These are phyloP conservation scores for Davidsoniella virescens DNA, from an alignment of 2,329 filamentous ascomycete genomes.

Conservation along the genomic window DNA sequence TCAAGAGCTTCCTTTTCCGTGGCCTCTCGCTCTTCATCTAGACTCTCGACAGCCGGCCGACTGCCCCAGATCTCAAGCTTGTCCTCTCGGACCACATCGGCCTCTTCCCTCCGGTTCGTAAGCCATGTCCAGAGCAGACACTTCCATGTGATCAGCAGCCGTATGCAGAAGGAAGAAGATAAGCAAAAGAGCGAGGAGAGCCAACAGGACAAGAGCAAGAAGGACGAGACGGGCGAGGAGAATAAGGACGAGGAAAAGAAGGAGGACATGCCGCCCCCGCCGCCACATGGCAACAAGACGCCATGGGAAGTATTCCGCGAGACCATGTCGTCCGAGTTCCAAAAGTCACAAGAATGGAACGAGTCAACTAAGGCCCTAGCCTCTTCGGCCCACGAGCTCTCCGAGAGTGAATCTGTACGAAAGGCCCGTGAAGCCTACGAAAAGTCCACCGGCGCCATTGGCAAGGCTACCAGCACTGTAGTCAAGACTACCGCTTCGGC, in stretches of 20 bases:
- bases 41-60: slow-evolving; percentile 32
- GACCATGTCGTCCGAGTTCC: slow-evolving; percentile 86
- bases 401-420: slow-evolving; percentile 81
- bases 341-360: slow-evolving; percentile 97
- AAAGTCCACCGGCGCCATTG: slow-evolving; percentile 68
- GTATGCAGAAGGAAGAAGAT: slow-evolving; percentile 2
- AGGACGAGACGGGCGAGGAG: slow-evolving; percentile 24
- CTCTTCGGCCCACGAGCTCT: slow-evolving; percentile 76
- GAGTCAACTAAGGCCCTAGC: slow-evolving; percentile 92
- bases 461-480: slow-evolving; percentile 60
- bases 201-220: slow-evolving; percentile 16
- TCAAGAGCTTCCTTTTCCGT: slow-evolving; percentile 8
- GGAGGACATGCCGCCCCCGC: slow-evolving; percentile 63
- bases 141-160: slow-evolving; percentile 20
- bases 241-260: slow-evolving; percentile 34
- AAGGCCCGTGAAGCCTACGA: slow-evolving; percentile 75
- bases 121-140: slow-evolving; percentile 1
- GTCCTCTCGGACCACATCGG: slow-evolving; percentile 24
- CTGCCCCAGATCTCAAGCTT: slow-evolving; percentile 24
- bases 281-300: slow-evolving; percentile 95
- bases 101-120: slow-evolving; percentile 15
- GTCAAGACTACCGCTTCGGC: slow-evolving; percentile 73
- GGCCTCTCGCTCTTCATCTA: slow-evolving; percentile 22
- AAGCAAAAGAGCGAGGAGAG: slow-evolving; percentile 17
- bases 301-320: slow-evolving; percentile 98